phyloP scores from a whole-genome alignment of 2,329 filamentous ascomycete species.

The Fusarium brachygibbosum region DNA sequence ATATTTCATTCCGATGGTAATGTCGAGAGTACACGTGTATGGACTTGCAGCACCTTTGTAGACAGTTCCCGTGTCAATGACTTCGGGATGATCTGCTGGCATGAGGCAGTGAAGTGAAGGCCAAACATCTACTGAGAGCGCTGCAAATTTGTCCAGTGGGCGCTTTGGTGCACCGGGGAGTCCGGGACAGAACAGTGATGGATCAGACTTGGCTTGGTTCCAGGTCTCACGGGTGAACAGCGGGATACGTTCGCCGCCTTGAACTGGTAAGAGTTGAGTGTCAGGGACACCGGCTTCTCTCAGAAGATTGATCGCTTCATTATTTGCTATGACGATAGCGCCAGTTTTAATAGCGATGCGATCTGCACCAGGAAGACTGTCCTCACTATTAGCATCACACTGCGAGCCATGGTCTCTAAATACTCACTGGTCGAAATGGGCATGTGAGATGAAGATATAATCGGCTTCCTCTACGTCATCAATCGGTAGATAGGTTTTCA shows the following conservation, averaged over 20 bases:
- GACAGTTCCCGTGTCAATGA: background rate
- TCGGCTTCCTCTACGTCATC: background rate
- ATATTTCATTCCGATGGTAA: background rate
- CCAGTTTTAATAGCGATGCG: slow-evolving; percentile 13
- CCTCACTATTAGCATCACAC: background rate
- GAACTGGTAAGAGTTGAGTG: background rate
- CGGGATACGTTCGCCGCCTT: slow-evolving; percentile 5
- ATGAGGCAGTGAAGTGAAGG: background rate
- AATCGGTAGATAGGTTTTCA: background rate
- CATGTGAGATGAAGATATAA: slow-evolving; percentile 3
- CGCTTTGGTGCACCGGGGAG: background rate
- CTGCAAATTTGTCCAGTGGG: background rate
- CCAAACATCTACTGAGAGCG: background rate
- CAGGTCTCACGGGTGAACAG: background rate
- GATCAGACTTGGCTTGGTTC: background rate
- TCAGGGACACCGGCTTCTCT: background rate
- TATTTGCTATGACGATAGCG: slow-evolving; percentile 5
- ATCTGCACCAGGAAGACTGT: slow-evolving; percentile 5
- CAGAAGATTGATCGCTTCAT: background rate
- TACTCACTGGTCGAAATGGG: slow-evolving; percentile 9
- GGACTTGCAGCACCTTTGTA: background rate
- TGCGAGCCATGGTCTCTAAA: rapidly evolving
- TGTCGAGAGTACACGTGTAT: background rate
- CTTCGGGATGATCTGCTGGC: background rate
- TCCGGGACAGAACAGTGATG: background rate